These are phyloP conservation scores for Wickerhamiella spandovensis DNA, from an alignment of 805 yeast genomes.

Conservation along the genomic window DNA sequence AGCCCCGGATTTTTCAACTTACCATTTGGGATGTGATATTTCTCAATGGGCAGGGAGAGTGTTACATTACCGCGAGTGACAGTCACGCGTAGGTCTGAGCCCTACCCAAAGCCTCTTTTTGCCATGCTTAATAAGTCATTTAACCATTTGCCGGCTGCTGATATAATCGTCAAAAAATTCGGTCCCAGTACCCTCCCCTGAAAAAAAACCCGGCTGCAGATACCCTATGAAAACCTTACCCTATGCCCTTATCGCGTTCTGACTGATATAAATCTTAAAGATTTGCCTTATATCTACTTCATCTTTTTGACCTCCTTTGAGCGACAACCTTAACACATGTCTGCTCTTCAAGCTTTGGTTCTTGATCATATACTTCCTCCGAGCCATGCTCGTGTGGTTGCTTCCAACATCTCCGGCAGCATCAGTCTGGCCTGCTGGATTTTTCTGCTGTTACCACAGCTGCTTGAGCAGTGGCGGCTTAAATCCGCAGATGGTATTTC, in stretches of 20 bases:
- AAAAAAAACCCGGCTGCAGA: neutral
- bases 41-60: neutral
- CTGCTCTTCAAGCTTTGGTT: neutral
- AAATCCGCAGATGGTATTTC: slow-evolving; percentile 66
- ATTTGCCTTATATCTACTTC: neutral
- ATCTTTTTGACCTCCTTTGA: neutral
- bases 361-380: slow-evolving; percentile 1
- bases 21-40: slow-evolving; percentile 10
- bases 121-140: no score
- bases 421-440: slow-evolving; percentile 69
- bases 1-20: slow-evolving; percentile 5
- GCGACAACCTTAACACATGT: neutral
- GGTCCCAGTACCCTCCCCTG: no score
- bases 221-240: neutral
- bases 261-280: neutral
- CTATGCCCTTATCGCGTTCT: neutral
- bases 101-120: neutral
- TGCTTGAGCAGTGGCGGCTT: slow-evolving; percentile 66
- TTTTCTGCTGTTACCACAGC: slow-evolving; percentile 60
- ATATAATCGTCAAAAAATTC: no score
- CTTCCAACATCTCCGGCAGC: slow-evolving; percentile 57
- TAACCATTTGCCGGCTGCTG: no score
- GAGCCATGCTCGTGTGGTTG: slow-evolving; percentile 27
- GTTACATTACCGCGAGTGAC: neutral
- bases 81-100: neutral